phyloP scores from a whole-genome alignment of 306 rosid species.

The Cicer cuneatum region DNA sequence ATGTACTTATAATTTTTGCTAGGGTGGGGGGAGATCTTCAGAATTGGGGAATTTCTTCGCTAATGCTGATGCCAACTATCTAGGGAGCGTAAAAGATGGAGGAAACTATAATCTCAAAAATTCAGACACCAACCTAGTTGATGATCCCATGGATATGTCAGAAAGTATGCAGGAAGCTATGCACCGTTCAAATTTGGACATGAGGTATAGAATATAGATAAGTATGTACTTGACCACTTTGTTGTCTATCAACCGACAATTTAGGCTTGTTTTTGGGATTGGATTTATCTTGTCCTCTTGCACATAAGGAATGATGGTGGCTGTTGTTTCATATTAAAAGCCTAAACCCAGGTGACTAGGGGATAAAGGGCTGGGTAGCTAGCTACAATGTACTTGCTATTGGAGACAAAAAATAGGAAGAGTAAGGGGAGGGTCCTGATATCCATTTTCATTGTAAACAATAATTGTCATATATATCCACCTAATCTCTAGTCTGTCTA shows the following conservation, averaged over 20 bases:
- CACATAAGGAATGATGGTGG: slow-evolving; percentile 21
- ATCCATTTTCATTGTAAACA: slow-evolving; percentile 18
- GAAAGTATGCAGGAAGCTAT: slow-evolving; percentile 99
- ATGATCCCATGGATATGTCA: slow-evolving; percentile 95
- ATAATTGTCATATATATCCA: slow-evolving; percentile 3
- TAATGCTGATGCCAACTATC: slow-evolving; percentile 79
- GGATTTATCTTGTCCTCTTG: slow-evolving; percentile 23
- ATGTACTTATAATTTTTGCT: slow-evolving; percentile 49
- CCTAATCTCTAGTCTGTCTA: slow-evolving; percentile 14
- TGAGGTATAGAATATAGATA: slow-evolving; percentile 80
- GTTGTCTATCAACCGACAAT: slow-evolving; percentile 3
- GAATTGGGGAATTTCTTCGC: slow-evolving; percentile 88
- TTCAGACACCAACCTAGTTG: slow-evolving; percentile 54
- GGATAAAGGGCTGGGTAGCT: slow-evolving; percentile 18
- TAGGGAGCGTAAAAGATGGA: slow-evolving; percentile 64
- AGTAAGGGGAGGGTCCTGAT: slow-evolving; percentile 19
- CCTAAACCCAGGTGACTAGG: slow-evolving; percentile 15
- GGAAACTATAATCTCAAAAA: slow-evolving; percentile 56
- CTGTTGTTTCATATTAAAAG: slow-evolving; percentile 19
- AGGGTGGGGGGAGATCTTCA: slow-evolving; percentile 82
- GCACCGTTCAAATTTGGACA: slow-evolving; percentile 96
- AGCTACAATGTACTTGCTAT: slow-evolving; percentile 9
- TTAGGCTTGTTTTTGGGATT: slow-evolving; percentile 16
- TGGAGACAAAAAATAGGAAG: slow-evolving; percentile 10
- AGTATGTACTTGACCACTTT: slow-evolving; percentile 46